Conservation (phyloP, 2,329 filamentous ascomycete species). For the Chaetomium globosum region DNA sequence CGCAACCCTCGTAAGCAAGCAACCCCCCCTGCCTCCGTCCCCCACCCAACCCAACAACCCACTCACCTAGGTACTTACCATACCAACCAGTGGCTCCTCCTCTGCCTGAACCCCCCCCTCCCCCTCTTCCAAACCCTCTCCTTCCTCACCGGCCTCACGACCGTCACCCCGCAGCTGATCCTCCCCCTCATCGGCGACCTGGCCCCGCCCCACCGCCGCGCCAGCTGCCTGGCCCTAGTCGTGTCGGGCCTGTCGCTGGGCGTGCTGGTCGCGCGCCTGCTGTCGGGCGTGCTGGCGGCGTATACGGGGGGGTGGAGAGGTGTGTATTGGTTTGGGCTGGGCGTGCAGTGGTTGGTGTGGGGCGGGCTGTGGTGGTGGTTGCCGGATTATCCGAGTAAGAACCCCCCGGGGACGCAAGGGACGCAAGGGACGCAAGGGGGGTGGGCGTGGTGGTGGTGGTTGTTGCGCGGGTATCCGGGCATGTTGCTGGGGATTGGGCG, state of each 20-base stretch:
- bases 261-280: slow-evolving; percentile 72
- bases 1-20: slow-evolving; percentile 60
- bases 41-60: not conserved
- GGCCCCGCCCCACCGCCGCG: slow-evolving; percentile 68
- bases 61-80: not conserved
- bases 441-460: not conserved
- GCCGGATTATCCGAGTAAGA: slow-evolving; percentile 79
- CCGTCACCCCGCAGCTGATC: slow-evolving; percentile 79
- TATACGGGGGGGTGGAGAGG: slow-evolving; percentile 70
- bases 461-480: slow-evolving; percentile 58
- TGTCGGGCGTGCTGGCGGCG: slow-evolving; percentile 74
- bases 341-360: slow-evolving; percentile 68
- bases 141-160: slow-evolving; percentile 74
- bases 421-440: no score
- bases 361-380: slow-evolving; percentile 69
- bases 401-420: slow-evolving; percentile 60
- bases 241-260: slow-evolving; percentile 75
- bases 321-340: slow-evolving; percentile 78
- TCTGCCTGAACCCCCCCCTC: slow-evolving; percentile 70
- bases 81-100: slow-evolving; percentile 60
- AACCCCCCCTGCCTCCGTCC: not conserved
- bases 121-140: slow-evolving; percentile 68
- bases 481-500: slow-evolving; percentile 66
- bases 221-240: slow-evolving; percentile 71
- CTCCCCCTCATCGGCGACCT: slow-evolving; percentile 79